Evolutionary conservation across 208 protist species (phyloP).

Genomic region (Kentomonas sorsogonicus): DNA sequence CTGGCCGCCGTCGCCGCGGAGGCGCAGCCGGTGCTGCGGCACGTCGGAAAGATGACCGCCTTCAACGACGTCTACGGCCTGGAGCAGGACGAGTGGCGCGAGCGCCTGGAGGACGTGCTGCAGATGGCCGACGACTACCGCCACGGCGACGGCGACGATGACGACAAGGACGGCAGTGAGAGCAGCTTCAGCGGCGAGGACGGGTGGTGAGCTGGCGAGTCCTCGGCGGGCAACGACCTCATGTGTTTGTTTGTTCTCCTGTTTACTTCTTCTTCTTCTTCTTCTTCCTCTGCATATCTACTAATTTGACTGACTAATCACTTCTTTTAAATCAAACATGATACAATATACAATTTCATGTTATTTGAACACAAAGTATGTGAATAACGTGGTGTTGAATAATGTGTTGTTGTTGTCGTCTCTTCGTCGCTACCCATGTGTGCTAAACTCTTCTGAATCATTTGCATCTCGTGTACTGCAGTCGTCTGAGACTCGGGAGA

Average conservation of each 20-base stretch:
- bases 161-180: slow-evolving; percentile 20
- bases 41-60: slow-evolving; percentile 28
- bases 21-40: slow-evolving; percentile 34
- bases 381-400: no score
- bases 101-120: slow-evolving; percentile 54
- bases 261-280: background rate
- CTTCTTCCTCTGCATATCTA: background rate
- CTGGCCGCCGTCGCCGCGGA: slow-evolving; percentile 22
- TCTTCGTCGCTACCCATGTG: no score
- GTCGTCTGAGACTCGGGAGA: no score
- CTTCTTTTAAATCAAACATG: background rate
- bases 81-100: slow-evolving; percentile 71
- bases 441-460: no score
- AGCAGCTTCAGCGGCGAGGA: slow-evolving; percentile 15
- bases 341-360: background rate
- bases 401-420: no score
- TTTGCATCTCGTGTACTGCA: no score
- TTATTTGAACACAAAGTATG: slow-evolving; percentile 1
- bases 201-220: slow-evolving; percentile 5
- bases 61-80: slow-evolving; percentile 52
- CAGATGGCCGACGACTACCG: slow-evolving; percentile 71
- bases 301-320: background rate
- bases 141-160: slow-evolving; percentile 36
- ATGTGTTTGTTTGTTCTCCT: no score
- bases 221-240: background rate